A percentile compares a stretch with the other conserved stretches of the same genome.
Evolutionary conservation across 2,329 filamentous ascomycete genomes (phyloP).

Genomic region (Alternaria postmessia): DNA sequence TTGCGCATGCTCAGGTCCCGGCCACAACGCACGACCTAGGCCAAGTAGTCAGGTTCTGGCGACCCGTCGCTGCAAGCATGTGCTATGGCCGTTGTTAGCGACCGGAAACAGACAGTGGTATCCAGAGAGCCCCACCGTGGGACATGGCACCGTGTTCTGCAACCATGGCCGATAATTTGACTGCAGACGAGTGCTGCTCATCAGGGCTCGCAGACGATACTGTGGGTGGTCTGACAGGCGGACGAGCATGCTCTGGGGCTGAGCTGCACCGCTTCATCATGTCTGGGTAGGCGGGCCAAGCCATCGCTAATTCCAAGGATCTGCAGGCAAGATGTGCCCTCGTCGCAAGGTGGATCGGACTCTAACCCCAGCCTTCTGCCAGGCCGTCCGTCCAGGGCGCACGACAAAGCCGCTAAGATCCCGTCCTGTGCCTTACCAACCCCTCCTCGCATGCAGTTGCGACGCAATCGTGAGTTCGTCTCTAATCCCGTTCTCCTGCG

Average conservation of each 20-base stretch:
- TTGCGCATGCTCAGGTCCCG: slow-evolving; percentile 23
- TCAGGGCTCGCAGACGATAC: slow-evolving; percentile 7
- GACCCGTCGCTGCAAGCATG: slow-evolving; percentile 23
- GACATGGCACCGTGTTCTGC: slow-evolving; percentile 8
- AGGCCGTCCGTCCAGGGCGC: slow-evolving; percentile 33
- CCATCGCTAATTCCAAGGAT: slow-evolving; percentile 19
- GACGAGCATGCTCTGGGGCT: slow-evolving; percentile 7
- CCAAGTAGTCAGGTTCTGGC: slow-evolving; percentile 9
- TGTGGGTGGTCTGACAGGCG: slow-evolving; percentile 28
- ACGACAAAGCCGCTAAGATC: slow-evolving; percentile 39
- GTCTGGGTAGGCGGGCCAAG: slow-evolving; percentile 19
- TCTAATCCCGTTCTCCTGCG: slow-evolving; percentile 35
- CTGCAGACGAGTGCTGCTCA: slow-evolving; percentile 14
- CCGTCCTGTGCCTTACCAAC: slow-evolving; percentile 34
- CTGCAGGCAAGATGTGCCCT: slow-evolving; percentile 27
- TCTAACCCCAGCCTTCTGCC: slow-evolving; percentile 39
- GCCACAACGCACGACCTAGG: slow-evolving; percentile 9
- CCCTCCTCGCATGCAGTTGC: slow-evolving; percentile 42
- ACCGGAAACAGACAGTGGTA: slow-evolving; percentile 23
- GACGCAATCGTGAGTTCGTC: slow-evolving; percentile 38
- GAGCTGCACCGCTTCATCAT: slow-evolving; percentile 13
- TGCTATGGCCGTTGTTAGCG: slow-evolving; percentile 21
- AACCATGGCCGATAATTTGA: slow-evolving; percentile 16
- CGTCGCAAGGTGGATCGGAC: slow-evolving; percentile 38
- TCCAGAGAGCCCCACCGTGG: slow-evolving; percentile 22